Evolutionary conservation across 345 rosid species (phyloP), one percentile per base, ranked within the genome.

Genomic region (Litchi chinensis): DNA sequence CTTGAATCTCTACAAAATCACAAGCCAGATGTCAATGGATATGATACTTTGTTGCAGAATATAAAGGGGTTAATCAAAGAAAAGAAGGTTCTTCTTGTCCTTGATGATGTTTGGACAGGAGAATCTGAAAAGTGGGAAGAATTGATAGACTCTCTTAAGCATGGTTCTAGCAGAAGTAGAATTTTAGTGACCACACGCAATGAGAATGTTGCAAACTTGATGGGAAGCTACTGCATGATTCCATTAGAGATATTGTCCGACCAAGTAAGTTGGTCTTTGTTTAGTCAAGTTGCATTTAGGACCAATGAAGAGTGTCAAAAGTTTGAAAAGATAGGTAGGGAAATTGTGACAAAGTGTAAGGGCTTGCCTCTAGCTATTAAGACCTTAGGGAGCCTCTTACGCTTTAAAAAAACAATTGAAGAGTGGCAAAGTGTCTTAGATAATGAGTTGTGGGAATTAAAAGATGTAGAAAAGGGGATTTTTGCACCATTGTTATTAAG

Each of bases 151-250:
- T 8, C 32, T 4, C 71, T 68, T 8, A 21, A 41, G 32, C 4
- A 15, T 68, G 71, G 54, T 5, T 43, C 54, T 11, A 15, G 5
- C 43, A 10, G 6, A 43, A 68, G 71, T 68, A 68, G 54, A 43
- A 15, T 70, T 70, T 46, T 24, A 8, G n/a, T 70, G 60, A 70
- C 73, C 21, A 46, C 73, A 6, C 73, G 60, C 48, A 70, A 70
- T 12, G 52, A 44, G n/a, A 46, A 11, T 12, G 73, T 70, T 44
- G 73, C 59, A 0, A 48, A 22, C 0, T 5, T 16, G 3, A 13
- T 70, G 11, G 13, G 2, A n/a, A n/a, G n/a, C n/a, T n/a, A n/a
- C n/a, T n/a, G n/a, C n/a, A n/a, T n/a, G n/a, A n/a, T n/a, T n/a
- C n/a, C n/a, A n/a, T n/a, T n/a, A n/a, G 37, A 32, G 21, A 22